Evolutionary conservation across 1,139 yeast species (phyloP).

Genomic region (Candida sanyaensis): DNA sequence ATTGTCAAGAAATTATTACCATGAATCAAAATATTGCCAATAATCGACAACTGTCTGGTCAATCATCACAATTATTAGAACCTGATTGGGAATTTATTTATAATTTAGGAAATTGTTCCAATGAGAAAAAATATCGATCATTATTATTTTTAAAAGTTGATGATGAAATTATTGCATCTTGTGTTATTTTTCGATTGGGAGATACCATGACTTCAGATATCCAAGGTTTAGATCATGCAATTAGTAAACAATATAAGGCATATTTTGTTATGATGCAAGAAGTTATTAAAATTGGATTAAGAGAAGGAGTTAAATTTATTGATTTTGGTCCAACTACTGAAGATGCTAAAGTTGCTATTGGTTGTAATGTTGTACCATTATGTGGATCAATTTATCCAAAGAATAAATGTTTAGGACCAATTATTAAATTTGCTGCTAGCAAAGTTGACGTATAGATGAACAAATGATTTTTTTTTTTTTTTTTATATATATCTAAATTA

Average conservation of each 20-base stretch:
- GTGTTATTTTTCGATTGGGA: constrained; percentile 44
- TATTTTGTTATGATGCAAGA: constrained; percentile 53
- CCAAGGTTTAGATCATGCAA: constrained; percentile 45
- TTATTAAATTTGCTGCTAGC: constrained; percentile 22
- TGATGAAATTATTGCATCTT: constrained; percentile 38
- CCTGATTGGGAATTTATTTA: constrained; percentile 34
- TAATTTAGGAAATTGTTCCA: constrained; percentile 25
- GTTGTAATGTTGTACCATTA: constrained; percentile 37
- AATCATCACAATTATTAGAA: constrained; percentile 36
- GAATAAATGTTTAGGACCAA: constrained; percentile 17
- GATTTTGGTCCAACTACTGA: constrained; percentile 43
- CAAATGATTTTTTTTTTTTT: neutral
- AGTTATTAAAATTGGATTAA: constrained; percentile 40
- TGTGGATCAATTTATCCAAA: constrained; percentile 27
- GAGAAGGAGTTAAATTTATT: constrained; percentile 39
- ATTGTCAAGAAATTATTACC: constrained; percentile 29
- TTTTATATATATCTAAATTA: neutral
- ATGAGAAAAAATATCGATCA: constrained; percentile 28
- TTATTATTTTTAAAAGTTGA: constrained; percentile 39
- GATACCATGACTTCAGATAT: constrained; percentile 47
- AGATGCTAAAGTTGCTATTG: constrained; percentile 44
- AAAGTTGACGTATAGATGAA: constrained; percentile 19
- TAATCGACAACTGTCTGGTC: constrained; percentile 35
- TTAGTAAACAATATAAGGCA: constrained; percentile 40
- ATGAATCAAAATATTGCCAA: constrained; percentile 42